Evolutionary conservation across 148 eudicot species (phyloP), one percentile per base, ranked within the genome.

Genomic region (Salicornia ramosissima): DNA sequence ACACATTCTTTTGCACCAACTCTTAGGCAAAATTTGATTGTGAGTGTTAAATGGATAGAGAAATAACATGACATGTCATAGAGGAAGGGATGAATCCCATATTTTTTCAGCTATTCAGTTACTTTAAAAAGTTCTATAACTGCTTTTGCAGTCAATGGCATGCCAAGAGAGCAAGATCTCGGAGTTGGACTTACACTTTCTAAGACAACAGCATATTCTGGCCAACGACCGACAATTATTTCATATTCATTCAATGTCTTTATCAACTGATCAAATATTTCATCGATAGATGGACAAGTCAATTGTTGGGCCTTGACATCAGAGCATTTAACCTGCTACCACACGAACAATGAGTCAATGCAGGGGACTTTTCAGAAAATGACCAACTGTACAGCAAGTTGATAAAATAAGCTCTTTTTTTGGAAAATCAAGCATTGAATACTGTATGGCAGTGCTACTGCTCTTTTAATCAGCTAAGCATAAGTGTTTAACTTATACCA

Each of bases 151-250:
- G 40, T n/a, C 39, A 19, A 67, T 67, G 5, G 15, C 15, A 39
- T 12, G 26, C 12, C 31, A 62, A 31, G 59, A 65, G 43, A 67
- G 25, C 21, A 45, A 74, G 47, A 36, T 34, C 10, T 36, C 5
- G 10, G 10, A 42, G 55, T 5, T n/a, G 40, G 68, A 42, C 80
- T 54, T 60, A 77, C 83, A 60, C 67, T 80, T 73, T 80, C 83
- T 69, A 77, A 71, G 10, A 58, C 69, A 70, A 73, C 47, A 47
- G 80, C 80, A 66, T 70, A 80, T 69, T 74, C 77, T 52, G 83
- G 83, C 78, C 80, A 80, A 54, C 83, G 80, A 54, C 25, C 43
- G 46, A 80, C 77, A 56, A 80, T 73, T 52, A 70, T 55, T 54
- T 80, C 80, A 11, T 80, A 80, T 53, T 77, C 78, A 45, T 29